Base-by-base conservation (phyloP, 2,329 filamentous ascomycete genomes). In the Cytospora mali region DNA sequence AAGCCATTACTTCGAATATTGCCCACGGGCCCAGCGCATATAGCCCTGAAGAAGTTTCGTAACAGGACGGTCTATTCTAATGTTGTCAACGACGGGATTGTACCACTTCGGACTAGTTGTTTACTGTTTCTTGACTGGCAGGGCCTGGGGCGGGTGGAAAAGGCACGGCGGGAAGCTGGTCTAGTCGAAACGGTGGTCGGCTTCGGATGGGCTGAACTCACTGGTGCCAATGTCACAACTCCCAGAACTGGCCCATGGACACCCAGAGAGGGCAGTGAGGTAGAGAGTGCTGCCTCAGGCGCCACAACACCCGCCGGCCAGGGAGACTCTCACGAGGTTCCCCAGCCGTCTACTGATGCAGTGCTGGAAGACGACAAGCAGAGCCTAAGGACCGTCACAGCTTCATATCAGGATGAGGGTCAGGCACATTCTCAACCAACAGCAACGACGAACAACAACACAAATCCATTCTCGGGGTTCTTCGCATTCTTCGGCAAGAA, bases 51-150 rank as follows among this genome's bases (percentile, higher is more conserved):
- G 72, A 92, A 91, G 76, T 98, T 98, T 74, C 83, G 92, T 25
- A 96, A 96, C 73, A 84, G 94, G 18, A 98, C 95, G 0, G 82
- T 97, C 1, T 98, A 98, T 74, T 97, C 93, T 2, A 98, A 98
- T 71, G 93, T 98, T 14, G 94, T 98, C 68, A 98, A 98, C 71
- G 94, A 98, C 75, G 94, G 93, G 3, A 97, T 99, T 68, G 95
- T 99, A 5, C 95, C 95, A 3, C 79, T 99, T 35, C 87, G 95
- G 25, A 99, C 95, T 5, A 98, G 94, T 66, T 99, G 94, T 74
- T 80, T 99, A n/a, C 78, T 99, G 6, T 99, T 99, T 71, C 80
- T 99, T 1, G 95, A 99, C 73, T 99, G 95, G 95, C 90, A 93
- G 75, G 95, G 95, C 0, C 80, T 99, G 4, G 94, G 90, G 6